Conservation (phyloP, 2,329 filamentous ascomycete species). For the Diaporthe humulicola region DNA sequence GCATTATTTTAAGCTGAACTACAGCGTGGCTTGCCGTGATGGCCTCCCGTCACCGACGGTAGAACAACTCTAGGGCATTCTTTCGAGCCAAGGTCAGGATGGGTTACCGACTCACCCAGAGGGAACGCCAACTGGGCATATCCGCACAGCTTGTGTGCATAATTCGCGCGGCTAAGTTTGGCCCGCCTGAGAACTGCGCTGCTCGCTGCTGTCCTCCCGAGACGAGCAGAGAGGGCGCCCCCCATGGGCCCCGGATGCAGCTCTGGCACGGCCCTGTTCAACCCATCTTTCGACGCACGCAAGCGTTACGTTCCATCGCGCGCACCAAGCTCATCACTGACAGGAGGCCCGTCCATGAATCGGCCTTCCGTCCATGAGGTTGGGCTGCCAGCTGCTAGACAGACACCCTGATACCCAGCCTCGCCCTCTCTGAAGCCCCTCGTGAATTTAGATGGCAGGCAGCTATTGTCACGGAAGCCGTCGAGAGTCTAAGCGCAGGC, state of each 20-base stretch:
- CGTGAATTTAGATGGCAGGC: conserved; percentile 19
- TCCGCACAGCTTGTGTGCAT: not conserved
- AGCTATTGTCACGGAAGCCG: not conserved
- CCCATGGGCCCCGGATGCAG: not conserved
- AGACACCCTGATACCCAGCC: not conserved
- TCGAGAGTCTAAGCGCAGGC: conserved; percentile 25
- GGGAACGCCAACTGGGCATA: not conserved
- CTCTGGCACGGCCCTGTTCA: conserved; percentile 10
- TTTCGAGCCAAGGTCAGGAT: not conserved
- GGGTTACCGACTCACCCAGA: not conserved
- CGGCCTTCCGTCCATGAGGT: not conserved
- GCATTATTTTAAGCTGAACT: conserved; percentile 16
- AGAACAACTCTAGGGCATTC: conserved; percentile 10
- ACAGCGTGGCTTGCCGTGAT: not conserved
- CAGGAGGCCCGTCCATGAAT: conserved; percentile 11
- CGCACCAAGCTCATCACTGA: conserved; percentile 4
- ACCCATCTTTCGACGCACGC: conserved; percentile 13
- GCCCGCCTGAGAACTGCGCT: not conserved
- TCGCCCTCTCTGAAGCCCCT: conserved; percentile 3
- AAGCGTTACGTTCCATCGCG: conserved; percentile 21
- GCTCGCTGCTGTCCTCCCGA: not conserved
- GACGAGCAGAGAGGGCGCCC: not conserved
- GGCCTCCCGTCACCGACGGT: not conserved
- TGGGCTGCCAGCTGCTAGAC: not conserved
- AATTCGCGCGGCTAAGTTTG: conserved; percentile 4